Base-by-base conservation (phyloP, 305 asterid genomes). In the Fraxinus greggii region DNA sequence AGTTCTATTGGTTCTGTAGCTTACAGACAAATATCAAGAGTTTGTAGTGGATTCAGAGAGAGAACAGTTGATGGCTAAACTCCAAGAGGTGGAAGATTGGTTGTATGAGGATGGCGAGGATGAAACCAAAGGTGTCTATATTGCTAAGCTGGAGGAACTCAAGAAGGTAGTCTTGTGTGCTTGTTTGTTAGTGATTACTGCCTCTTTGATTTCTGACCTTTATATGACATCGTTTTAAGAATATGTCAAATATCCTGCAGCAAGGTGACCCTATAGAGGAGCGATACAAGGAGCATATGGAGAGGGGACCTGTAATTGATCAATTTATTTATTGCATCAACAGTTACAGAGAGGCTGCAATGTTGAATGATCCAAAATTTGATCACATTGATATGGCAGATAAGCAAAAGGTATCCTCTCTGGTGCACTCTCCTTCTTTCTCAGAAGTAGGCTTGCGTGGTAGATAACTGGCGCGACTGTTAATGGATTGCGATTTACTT, bases 51-150 rank as follows among this genome's bases (percentile, higher is more conserved):
- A 94, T 8, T 33, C 94, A 0, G 99, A 94, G 81, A 92, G 92
- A 85, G 99, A 93, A 79, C 95, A 89, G 73, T 83, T 95, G 19
- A 89, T 91, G 73, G 83, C 92, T 35, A 86, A 72, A 83, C 97
- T 95, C 35, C 99, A 95, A 89, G 97, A 90, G 88, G 92, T 89
- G 26, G 99, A 95, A 87, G 98, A 95, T 84, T 95, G 99, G 99
- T 86, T 95, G 80, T 95, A 95, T 7, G 98, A 95, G 87, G 99
- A 94, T 69, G 99, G 99, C 0, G 99, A 94, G 83, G 98, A 94
- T 84, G 99, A 95, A 88, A 93, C 98, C 4, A 95, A 95, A 85
- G 99, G 98, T 23, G 99, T 95, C 5, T 95, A 95, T 69, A 54
- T 90, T 51, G 95, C 95, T 72, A 94, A 94, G 82, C 90, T 93